Conservation (phyloP, 179 eudicot species). For the Drosera spatulata region DNA sequence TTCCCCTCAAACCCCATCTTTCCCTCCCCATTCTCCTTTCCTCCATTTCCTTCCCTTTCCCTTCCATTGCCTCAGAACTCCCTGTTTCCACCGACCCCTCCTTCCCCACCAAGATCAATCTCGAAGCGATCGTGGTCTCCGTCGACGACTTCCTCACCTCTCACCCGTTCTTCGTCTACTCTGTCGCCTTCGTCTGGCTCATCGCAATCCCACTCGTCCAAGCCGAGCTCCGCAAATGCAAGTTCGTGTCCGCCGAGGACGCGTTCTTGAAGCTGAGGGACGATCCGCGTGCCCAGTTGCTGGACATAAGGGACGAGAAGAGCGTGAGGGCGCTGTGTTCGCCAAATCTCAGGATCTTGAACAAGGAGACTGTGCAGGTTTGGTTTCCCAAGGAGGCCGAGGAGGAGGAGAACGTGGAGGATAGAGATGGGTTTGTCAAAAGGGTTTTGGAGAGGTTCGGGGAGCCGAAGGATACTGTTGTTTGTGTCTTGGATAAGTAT, state of each 20-base stretch:
- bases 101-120: constrained; percentile 39
- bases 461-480: constrained; percentile 45
- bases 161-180: constrained; percentile 51
- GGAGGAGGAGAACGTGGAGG: too few species aligned
- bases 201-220: constrained; percentile 52
- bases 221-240: constrained; percentile 55
- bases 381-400: constrained; percentile 50
- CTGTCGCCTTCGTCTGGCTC: constrained; percentile 43
- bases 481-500: constrained; percentile 87
- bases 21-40: constrained; percentile 18
- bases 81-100: constrained; percentile 23
- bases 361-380: constrained; percentile 51
- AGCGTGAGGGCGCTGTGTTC: constrained; percentile 43
- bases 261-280: constrained; percentile 58
- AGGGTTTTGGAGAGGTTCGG: constrained; percentile 34
- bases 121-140: constrained; percentile 52
- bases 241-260: constrained; percentile 44
- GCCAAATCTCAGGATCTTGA: constrained; percentile 61
- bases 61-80: constrained; percentile 53
- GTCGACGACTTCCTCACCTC: constrained; percentile 61
- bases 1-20: constrained; percentile 14
- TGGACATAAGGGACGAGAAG: constrained; percentile 80
- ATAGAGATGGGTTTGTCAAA: constrained; percentile 47
- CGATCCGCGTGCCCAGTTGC: constrained; percentile 50
- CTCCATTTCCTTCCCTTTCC: constrained; percentile 26